phyloP scores from a whole-genome alignment of 805 yeast genomes.

The Starmerella powellii region DNA sequence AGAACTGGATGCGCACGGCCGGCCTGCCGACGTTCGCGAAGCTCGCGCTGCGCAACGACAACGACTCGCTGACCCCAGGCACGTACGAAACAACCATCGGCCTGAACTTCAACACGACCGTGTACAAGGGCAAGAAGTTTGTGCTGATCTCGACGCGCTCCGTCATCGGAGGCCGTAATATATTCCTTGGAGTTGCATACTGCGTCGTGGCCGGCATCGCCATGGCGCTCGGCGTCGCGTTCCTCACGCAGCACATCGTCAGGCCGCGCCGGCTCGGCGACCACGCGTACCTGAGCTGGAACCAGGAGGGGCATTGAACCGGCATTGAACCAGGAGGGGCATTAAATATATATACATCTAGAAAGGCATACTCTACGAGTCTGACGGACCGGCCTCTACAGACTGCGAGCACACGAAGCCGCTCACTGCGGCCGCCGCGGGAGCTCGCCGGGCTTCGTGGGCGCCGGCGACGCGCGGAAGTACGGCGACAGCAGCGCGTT shows the following conservation, averaged over 20 bases:
- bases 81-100: constrained; percentile 56
- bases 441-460: constrained; percentile 52
- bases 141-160: constrained; percentile 70
- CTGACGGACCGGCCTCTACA: neutral
- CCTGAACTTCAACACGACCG: constrained; percentile 67
- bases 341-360: neutral
- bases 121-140: constrained; percentile 82
- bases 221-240: constrained; percentile 56
- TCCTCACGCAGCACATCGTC: constrained; percentile 67
- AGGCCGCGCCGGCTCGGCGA: constrained; percentile 80
- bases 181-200: constrained; percentile 74
- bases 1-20: constrained; percentile 98
- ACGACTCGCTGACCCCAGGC: constrained; percentile 46
- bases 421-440: constrained; percentile 43
- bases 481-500: constrained; percentile 53
- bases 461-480: constrained; percentile 61
- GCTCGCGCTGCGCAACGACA: constrained; percentile 61
- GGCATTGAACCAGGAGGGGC: neutral
- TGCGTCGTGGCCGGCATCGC: constrained; percentile 71
- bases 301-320: constrained; percentile 22
- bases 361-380: neutral
- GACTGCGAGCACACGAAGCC: no score
- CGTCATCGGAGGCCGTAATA: constrained; percentile 77
- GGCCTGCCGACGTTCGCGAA: constrained; percentile 84
- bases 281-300: constrained; percentile 51